phyloP scores from a whole-genome alignment of 352 stramenopile species.

The Thraustochytrium striatum region DNA sequence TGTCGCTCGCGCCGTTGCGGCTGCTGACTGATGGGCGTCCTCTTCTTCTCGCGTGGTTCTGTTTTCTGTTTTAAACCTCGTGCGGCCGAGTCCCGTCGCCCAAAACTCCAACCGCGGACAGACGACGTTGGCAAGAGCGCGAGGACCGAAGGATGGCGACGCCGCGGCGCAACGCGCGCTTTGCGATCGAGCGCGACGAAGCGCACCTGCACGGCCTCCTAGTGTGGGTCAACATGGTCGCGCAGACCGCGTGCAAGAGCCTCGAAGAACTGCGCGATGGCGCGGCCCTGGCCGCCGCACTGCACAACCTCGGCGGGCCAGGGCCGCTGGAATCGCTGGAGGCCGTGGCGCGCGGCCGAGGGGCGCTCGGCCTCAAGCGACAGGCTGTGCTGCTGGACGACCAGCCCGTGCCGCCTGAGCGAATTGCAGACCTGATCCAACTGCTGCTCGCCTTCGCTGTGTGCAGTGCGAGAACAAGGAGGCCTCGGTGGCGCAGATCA shows the following conservation, averaged over 20 bases:
- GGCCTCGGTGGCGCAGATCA: constrained; percentile 24
- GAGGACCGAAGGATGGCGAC: too few species aligned
- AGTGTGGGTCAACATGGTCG: constrained; percentile 9
- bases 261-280: constrained; percentile 28
- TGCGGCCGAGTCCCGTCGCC: too few species aligned
- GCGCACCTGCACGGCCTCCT: background rate
- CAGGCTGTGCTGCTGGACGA: background rate
- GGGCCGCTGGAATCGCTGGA: background rate
- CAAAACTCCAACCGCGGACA: too few species aligned
- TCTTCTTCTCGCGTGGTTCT: too few species aligned
- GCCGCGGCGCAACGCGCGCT: background rate
- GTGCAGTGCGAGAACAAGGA: constrained; percentile 18
- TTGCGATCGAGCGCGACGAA: background rate
- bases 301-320: background rate
- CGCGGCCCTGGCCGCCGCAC: background rate
- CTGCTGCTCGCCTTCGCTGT: constrained; percentile 15
- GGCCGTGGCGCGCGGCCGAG: background rate
- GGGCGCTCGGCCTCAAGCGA: background rate
- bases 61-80: too few species aligned
- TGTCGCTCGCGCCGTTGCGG: too few species aligned
- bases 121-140: too few species aligned
- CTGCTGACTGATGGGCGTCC: too few species aligned
- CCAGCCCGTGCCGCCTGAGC: background rate
- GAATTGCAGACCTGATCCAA: constrained; percentile 11
- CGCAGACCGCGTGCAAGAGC: background rate